These are phyloP conservation scores for Nakaseomyces kungkrabaensis DNA, from an alignment of 1,139 yeast species.

Conservation along the genomic window DNA sequence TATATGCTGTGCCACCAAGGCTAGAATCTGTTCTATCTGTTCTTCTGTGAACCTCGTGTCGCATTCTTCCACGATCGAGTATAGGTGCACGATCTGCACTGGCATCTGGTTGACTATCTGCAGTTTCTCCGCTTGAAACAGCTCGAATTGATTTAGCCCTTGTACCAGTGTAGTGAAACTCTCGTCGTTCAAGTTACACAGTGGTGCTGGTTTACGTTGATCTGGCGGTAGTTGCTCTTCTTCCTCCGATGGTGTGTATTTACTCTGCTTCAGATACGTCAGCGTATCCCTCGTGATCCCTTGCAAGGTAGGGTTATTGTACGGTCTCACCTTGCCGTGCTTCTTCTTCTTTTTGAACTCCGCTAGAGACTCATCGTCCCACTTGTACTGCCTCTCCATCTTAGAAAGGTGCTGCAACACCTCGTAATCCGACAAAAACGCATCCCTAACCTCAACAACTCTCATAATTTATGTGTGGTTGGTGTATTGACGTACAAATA, in stretches of 20 bases:
- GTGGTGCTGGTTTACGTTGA: conserved; percentile 12
- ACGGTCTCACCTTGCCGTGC: conserved; percentile 21
- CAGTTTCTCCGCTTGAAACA: conserved; percentile 76
- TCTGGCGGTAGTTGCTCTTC: conserved; percentile 11
- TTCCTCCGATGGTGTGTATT: conserved; percentile 17
- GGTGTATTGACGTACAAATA: too few species aligned
- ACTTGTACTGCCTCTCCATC: conserved; percentile 33
- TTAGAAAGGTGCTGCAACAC: conserved; percentile 25
- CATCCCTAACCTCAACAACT: conserved; percentile 25
- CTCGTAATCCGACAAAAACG: conserved; percentile 31
- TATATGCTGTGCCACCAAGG: conserved; percentile 8
- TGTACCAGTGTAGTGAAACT: conserved; percentile 45
- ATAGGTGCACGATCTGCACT: conserved; percentile 64
- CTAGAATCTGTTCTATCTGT: conserved; percentile 41
- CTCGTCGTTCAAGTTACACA: conserved; percentile 29
- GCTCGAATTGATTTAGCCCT: conserved; percentile 42
- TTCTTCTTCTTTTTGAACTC: conserved; percentile 21
- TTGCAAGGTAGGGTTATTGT: conserved; percentile 44
- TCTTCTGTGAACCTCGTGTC: conserved; percentile 68
- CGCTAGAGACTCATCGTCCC: conserved; percentile 19
- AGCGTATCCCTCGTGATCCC: conserved; percentile 54
- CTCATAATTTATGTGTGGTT: conserved; percentile 15
- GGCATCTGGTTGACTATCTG: conserved; percentile 81
- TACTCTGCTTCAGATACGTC: conserved; percentile 29
- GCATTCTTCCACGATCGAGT: conserved; percentile 81